phyloP scores from a whole-genome alignment of 441 rosid genomes.

The Erodium moschatum region DNA sequence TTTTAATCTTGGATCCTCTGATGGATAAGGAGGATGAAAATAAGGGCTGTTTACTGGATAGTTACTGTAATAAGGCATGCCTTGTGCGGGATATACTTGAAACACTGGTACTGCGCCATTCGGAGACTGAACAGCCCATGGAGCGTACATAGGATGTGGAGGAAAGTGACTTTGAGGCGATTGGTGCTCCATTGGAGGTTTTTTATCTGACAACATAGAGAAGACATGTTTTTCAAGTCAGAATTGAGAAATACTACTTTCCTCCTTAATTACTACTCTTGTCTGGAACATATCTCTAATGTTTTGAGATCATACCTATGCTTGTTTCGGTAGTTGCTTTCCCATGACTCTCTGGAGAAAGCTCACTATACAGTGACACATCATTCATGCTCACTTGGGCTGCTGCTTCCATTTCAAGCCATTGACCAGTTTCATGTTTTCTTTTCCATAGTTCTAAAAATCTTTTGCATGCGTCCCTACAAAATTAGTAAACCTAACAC shows the following conservation, averaged over 20 bases:
- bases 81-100: constrained; percentile 55
- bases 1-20: constrained; percentile 50
- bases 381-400: constrained; percentile 44
- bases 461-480: constrained; percentile 80
- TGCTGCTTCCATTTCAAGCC: constrained; percentile 78
- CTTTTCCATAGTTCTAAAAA: constrained; percentile 81
- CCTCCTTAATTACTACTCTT: background rate
- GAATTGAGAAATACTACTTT: background rate
- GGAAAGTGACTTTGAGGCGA: constrained; percentile 59
- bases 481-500: constrained; percentile 15
- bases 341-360: constrained; percentile 44
- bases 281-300: constrained; percentile 9
- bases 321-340: constrained; percentile 32
- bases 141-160: constrained; percentile 44
- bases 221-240: constrained; percentile 9
- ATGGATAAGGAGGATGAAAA: constrained; percentile 32
- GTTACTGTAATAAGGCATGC: constrained; percentile 36
- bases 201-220: constrained; percentile 41
- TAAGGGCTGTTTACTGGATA: constrained; percentile 57
- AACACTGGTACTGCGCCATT: constrained; percentile 65
- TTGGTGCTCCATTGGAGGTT: constrained; percentile 45
- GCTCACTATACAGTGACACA: constrained; percentile 44
- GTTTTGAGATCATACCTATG: constrained; percentile 29
- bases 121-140: constrained; percentile 85
- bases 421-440: constrained; percentile 89